A percentile compares a stretch with the other conserved stretches of the same genome.
These are phyloP conservation scores for Aspergillus tamarii DNA, from an alignment of 2,329 filamentous ascomycete genomes.

Conservation along the genomic window DNA sequence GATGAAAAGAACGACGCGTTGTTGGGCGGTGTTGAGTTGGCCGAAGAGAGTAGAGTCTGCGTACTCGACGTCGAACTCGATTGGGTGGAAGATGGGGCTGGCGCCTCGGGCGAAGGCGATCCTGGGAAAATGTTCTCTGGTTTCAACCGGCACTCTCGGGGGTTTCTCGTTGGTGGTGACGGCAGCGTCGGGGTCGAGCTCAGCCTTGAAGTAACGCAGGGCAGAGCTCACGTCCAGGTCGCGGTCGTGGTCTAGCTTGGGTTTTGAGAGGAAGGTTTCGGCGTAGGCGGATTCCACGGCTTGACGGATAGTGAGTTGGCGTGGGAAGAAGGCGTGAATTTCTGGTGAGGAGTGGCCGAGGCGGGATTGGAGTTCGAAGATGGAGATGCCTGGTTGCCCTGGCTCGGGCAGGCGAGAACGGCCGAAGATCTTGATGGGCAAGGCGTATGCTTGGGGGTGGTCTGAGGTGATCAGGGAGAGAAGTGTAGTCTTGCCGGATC, in stretches of 20 bases:
- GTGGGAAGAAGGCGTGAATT: conserved; percentile 90
- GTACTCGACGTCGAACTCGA: conserved; percentile 57
- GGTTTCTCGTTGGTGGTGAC: conserved; percentile 21
- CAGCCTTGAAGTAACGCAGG: conserved; percentile 75
- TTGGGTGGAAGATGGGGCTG: conserved; percentile 12
- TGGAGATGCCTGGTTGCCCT: conserved; percentile 74
- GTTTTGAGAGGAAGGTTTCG: conserved; percentile 77
- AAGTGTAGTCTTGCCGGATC: conserved; percentile 92
- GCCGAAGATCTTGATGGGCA: conserved; percentile 85
- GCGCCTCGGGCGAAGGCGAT: conserved; percentile 8
- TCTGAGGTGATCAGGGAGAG: conserved; percentile 92
- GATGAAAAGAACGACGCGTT: conserved; percentile 83
- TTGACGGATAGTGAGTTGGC: conserved; percentile 70
- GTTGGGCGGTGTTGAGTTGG: conserved; percentile 54
- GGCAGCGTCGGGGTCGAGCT: conserved; percentile 65
- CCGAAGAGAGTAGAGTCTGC: conserved; percentile 78
- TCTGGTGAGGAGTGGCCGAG: conserved; percentile 95
- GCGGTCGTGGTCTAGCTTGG: conserved; percentile 63
- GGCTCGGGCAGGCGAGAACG: conserved; percentile 75
- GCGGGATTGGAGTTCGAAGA: conserved; percentile 88
- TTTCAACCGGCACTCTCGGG: not conserved
- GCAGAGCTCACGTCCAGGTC: conserved; percentile 67
- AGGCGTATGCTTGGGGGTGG: conserved; percentile 89
- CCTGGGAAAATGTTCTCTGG: conserved; percentile 24
- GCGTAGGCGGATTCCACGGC: conserved; percentile 87